These are phyloP conservation scores for Fusarium sp. DNA, from an alignment of 2,329 filamentous ascomycete species.

Conservation along the genomic window DNA sequence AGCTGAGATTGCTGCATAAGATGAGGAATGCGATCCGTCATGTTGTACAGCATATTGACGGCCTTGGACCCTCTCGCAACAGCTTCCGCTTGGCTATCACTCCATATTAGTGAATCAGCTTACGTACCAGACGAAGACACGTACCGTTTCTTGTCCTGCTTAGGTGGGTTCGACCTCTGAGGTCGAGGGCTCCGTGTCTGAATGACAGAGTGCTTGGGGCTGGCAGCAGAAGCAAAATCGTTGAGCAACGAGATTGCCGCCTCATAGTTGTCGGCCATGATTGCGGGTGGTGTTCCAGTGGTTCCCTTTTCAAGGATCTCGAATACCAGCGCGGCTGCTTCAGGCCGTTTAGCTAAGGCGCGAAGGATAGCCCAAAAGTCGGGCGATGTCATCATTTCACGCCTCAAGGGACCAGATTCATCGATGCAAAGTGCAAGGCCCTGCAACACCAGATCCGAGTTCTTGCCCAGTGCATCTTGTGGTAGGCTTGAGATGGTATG, in stretches of 20 bases:
- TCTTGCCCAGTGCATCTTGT: slow-evolving; percentile 79
- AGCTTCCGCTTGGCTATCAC: slow-evolving; percentile 57
- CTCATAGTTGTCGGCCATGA: slow-evolving; percentile 97
- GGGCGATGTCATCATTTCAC: slow-evolving; percentile 94
- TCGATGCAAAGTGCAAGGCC: slow-evolving; percentile 85
- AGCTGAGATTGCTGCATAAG: slow-evolving; percentile 95
- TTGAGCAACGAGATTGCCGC: slow-evolving; percentile 86
- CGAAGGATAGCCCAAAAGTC: slow-evolving; percentile 97
- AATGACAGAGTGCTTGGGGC: slow-evolving; percentile 76
- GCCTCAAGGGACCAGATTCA: slow-evolving; percentile 80
- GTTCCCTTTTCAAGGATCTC: slow-evolving; percentile 85
- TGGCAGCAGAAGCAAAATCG: slow-evolving; percentile 87
- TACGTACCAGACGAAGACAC: background rate
- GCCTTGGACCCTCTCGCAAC: slow-evolving; percentile 84
- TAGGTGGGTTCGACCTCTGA: slow-evolving; percentile 47
- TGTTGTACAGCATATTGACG: slow-evolving; percentile 82
- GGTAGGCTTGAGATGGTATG: slow-evolving; percentile 92
- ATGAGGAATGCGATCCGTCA: slow-evolving; percentile 84
- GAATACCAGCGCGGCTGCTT: slow-evolving; percentile 83
- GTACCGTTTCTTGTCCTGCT: slow-evolving; percentile 45
- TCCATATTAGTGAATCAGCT: background rate
- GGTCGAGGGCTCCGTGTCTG: slow-evolving; percentile 70
- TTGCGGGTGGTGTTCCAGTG: slow-evolving; percentile 78
- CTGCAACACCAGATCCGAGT: slow-evolving; percentile 79
- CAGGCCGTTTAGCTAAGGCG: slow-evolving; percentile 74